Evolutionary conservation across 2,329 filamentous ascomycete genomes (phyloP), one percentile per base, ranked within the genome.

Genomic region (Plectosphaerella sp.): DNA sequence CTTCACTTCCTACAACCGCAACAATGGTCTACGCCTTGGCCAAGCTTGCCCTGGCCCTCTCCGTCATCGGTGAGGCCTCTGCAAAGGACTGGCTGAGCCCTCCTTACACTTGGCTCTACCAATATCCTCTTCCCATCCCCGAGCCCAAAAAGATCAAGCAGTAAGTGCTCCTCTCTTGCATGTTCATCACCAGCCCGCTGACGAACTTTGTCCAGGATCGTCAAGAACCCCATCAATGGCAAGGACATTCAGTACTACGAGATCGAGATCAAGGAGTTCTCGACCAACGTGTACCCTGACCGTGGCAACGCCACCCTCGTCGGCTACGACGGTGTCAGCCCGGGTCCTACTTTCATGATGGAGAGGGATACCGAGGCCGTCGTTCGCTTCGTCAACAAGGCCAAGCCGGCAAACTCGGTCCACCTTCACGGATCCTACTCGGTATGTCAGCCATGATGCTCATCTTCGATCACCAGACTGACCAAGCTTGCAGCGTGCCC

Each of bases 361-460:
- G 66, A 69, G 22, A 64, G 66, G 53, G 76, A 75, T 1, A 64
- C 69, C 39, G 74, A 80, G 60, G 71, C 72, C 4, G 72, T 80
- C 3, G 72, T 80, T 9, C 68, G 77, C 43, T 74, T 77, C 55
- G 69, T 75, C 56, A 83, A 83, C 63, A 72, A 74, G 22, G 72
- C 71, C 10, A 62, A 65, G 18, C 61, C 64, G 3, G 68, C 72
- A 15, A 73, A 71, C 39, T 72, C 75, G 2, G 72, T 80, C 14
- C 80, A 83, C 64, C 68, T 83, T 16, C 80, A 83, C 57, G 79
- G 80, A 1, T 79, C 76, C 12, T 78, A 71, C 39, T 74, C 74
- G 37, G 28, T 47, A 10, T 20, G 48, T 8, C 4, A 4, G 5
- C n/a, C 2, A 3, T 12, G 36, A 24, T 2, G 2, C 20, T 56